Percentiles rank a stretch among this genome's conserved stretches.
These are phyloP conservation scores for Ophiostoma sp. DNA, from an alignment of 2,329 filamentous ascomycete species.

Conservation along the genomic window DNA sequence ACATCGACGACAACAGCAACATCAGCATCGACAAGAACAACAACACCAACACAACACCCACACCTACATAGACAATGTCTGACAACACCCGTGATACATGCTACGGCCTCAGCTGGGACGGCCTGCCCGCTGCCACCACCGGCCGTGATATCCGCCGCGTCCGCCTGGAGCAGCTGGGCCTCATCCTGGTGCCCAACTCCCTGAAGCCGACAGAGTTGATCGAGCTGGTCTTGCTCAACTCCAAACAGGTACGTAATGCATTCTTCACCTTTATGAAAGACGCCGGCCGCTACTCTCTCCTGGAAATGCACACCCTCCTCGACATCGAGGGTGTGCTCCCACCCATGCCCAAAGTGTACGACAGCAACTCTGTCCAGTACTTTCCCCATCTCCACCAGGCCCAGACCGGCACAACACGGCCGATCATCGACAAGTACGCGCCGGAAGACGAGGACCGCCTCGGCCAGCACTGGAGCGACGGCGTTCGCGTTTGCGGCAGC, in stretches of 20 bases:
- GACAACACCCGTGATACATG: background rate
- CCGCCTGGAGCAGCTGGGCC: constrained; percentile 18
- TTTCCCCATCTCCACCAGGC: background rate
- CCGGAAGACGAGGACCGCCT: background rate
- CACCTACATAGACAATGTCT: background rate
- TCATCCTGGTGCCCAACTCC: constrained; percentile 13
- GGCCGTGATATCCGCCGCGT: background rate
- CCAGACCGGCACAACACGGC: background rate
- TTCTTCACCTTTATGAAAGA: background rate
- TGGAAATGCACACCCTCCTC: background rate
- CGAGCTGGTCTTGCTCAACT: background rate
- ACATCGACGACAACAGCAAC: background rate
- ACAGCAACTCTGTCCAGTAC: background rate
- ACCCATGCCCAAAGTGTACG: background rate
- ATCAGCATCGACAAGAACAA: background rate
- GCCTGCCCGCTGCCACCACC: background rate
- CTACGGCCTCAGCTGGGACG: constrained; percentile 5
- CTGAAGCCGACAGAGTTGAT: background rate
- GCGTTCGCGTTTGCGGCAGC: background rate
- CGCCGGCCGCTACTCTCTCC: background rate
- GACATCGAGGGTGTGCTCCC: background rate
- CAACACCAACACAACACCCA: background rate
- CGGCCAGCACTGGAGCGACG: background rate
- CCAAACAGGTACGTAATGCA: background rate
- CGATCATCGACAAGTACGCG: background rate